Conservation (phyloP, 2,329 filamentous ascomycete genomes). For the Ophiostoma montium region DNA sequence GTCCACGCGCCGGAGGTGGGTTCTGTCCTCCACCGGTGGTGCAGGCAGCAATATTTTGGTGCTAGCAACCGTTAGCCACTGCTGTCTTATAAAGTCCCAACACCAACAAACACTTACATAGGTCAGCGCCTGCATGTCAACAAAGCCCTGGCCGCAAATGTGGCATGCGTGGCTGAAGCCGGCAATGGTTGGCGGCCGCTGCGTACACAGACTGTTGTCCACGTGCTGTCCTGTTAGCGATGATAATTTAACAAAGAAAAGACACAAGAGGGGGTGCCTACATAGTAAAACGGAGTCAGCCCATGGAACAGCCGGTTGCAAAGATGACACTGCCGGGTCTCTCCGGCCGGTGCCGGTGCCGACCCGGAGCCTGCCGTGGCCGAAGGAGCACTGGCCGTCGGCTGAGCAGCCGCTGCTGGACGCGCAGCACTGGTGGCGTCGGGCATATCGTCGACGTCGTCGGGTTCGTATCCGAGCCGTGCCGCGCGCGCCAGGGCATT, state of each 20-base stretch:
- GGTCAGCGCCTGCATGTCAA: constrained; percentile 23
- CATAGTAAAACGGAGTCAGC: constrained; percentile 16
- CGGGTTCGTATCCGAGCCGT: constrained; percentile 39
- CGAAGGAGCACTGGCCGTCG: background rate
- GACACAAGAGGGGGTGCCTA: too few species aligned
- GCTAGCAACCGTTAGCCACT: constrained; percentile 16
- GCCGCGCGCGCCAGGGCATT: constrained; percentile 43
- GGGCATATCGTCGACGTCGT: constrained; percentile 31
- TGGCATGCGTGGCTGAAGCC: constrained; percentile 27
- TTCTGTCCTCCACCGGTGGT: too few species aligned
- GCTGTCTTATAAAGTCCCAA: constrained; percentile 20
- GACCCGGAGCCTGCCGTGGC: too few species aligned
- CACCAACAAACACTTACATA: too few species aligned
- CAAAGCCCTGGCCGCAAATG: constrained; percentile 32
- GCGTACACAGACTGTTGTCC: constrained; percentile 1
- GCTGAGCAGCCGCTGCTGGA: constrained; percentile 2
- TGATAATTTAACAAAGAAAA: too few species aligned
- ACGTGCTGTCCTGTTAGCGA: background rate
- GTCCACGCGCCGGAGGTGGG: too few species aligned
- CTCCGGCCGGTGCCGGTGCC: too few species aligned
- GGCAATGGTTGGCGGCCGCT: constrained; percentile 13
- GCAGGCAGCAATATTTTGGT: too few species aligned
- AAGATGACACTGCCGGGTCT: constrained; percentile 13
- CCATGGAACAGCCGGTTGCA: constrained; percentile 25
- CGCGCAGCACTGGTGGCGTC: constrained; percentile 25